Base-by-base conservation (phyloP, 768 basidiomycete genomes). In the Jaapia argillacea region DNA sequence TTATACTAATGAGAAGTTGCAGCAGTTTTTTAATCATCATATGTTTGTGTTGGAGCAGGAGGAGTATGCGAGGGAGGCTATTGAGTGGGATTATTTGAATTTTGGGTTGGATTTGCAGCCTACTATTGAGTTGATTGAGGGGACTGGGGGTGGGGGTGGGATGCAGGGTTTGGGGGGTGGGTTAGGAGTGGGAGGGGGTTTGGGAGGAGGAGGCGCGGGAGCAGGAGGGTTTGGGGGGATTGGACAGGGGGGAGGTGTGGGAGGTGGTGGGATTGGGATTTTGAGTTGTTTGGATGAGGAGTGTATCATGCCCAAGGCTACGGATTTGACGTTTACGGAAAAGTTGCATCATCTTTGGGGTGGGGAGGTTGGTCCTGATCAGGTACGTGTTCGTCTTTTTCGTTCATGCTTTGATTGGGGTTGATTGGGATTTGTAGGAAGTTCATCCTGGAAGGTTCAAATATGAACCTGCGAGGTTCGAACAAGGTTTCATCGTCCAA, bases 21-120 rank as follows among this genome's bases (percentile, higher is more conserved):
- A 97, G 59, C 94, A 97, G 61, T 90, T 89, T 63, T 92, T 92
- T 75, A 99, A 98, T 55, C 91, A 98, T 62, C 96, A 98, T 60
- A 98, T 98, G 96, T 98, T 99, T 63, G 90, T 96, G 28, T 78
- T 98, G 25, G 96, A 99, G 67, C 96, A 99, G 58, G 96, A 99
- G 59, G 96, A 99, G 60, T 98, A 99, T 63, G 75, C 89, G 14
- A 77, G 96, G 16, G 96, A 99, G 60, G 82, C 82, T 16, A 99
- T 99, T 61, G 81, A 92, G 44, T 99, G 96, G 96, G 82, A 93
- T 56, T 96, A 93, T 54, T 84, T 93, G 62, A 97, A 98, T 63
- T 99, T 99, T 57, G 96, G 94, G 13, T 72, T 96, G 35, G 94
- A 99, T 61, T 67, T 99, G 4, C 94, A 99, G 57, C 96, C 96